phyloP scores from a whole-genome alignment of 2,329 filamentous ascomycete species.

The Orbilia oligospora region DNA sequence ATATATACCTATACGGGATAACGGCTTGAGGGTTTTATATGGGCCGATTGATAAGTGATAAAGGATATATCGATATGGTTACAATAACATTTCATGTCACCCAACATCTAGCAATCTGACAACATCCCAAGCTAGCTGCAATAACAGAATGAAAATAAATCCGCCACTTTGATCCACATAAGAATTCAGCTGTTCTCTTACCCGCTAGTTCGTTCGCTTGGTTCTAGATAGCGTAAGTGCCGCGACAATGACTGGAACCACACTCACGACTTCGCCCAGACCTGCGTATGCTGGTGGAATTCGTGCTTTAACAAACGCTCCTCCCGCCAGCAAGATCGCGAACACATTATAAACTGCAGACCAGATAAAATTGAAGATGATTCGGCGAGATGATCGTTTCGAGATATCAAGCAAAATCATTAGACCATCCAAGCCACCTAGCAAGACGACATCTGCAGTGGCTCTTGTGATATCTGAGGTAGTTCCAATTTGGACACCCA shows the following conservation, averaged over 20 bases:
- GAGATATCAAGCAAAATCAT: constrained; percentile 73
- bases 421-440: constrained; percentile 74
- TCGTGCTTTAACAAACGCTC: constrained; percentile 74
- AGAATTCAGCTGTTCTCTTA: background rate
- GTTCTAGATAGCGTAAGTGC: constrained; percentile 66
- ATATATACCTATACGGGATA: too few species aligned
- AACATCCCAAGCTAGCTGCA: too few species aligned
- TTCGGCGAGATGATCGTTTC: constrained; percentile 67
- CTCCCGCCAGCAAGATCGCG: constrained; percentile 77
- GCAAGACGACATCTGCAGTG: constrained; percentile 79
- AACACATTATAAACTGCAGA: constrained; percentile 78
- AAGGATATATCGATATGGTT: too few species aligned
- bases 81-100: too few species aligned
- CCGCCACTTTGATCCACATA: background rate
- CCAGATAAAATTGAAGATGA: constrained; percentile 80
- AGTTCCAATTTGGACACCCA: constrained; percentile 79
- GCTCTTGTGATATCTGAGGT: constrained; percentile 76
- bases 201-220: background rate
- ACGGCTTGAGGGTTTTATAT: too few species aligned
- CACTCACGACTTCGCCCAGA: constrained; percentile 80
- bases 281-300: constrained; percentile 77
- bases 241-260: constrained; percentile 77
- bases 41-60: too few species aligned
- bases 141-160: background rate
- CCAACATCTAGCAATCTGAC: too few species aligned